Conservation (phyloP, 2,329 filamentous ascomycete species). For the Colletotrichum phormii region DNA sequence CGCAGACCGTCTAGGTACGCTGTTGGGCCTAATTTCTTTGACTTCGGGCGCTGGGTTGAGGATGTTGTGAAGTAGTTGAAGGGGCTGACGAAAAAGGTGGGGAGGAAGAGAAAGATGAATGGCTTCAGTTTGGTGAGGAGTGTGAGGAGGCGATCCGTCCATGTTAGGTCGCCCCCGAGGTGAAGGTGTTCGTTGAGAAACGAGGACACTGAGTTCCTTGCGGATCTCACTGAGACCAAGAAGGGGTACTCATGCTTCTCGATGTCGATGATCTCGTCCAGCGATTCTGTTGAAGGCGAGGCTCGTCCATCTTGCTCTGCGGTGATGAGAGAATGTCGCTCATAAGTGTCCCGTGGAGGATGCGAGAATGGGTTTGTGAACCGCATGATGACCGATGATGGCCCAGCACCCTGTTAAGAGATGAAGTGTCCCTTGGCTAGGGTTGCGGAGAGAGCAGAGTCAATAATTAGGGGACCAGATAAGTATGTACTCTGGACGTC, state of each 20-base stretch:
- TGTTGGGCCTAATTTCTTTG: slow-evolving; percentile 54
- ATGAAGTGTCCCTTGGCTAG: neutral
- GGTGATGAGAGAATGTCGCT: neutral
- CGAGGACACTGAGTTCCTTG: slow-evolving; percentile 5
- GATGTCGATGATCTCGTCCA: neutral
- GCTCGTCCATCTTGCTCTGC: neutral
- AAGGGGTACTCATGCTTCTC: neutral
- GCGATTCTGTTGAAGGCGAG: neutral
- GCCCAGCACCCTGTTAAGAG: neutral
- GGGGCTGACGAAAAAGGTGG: neutral
- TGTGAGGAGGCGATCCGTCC: neutral
- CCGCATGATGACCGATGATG: neutral
- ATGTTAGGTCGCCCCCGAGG: neutral
- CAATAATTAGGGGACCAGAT: too few species aligned
- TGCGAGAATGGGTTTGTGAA: slow-evolving; percentile 13
- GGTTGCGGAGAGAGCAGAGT: neutral
- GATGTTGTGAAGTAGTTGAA: neutral
- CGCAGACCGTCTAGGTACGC: slow-evolving; percentile 69
- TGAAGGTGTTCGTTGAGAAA: slow-evolving; percentile 2
- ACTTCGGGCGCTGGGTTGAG: neutral
- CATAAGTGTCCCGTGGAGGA: neutral
- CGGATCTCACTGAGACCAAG: slow-evolving; percentile 3
- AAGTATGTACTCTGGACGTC: neutral
- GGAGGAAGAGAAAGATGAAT: neutral
- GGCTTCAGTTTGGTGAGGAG: neutral